These are phyloP conservation scores for Taiozyma sp. DNA, from an alignment of 1,139 yeast genomes.

Conservation along the genomic window DNA sequence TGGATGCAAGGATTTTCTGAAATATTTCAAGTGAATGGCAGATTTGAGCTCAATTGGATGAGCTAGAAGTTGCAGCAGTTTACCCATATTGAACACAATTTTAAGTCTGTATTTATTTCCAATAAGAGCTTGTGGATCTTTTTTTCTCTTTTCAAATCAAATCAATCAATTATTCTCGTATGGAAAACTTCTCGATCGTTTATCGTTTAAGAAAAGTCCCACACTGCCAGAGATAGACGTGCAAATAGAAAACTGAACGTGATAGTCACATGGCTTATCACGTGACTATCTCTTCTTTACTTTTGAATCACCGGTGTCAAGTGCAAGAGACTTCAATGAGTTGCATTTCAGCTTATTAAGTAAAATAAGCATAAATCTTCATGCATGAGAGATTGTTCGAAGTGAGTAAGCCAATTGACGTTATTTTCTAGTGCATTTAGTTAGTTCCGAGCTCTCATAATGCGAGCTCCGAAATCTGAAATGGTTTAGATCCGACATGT, in stretches of 20 bases:
- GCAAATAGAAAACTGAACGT: background rate
- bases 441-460: background rate
- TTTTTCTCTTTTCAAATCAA: background rate
- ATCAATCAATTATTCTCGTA: background rate
- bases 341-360: too few species aligned
- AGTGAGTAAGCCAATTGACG: background rate
- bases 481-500: background rate
- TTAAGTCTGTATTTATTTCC: background rate
- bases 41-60: conserved; percentile 77
- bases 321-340: too few species aligned
- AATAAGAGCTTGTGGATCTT: background rate
- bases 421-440: background rate
- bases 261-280: background rate
- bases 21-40: conserved; percentile 52
- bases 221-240: background rate
- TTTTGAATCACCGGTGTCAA: too few species aligned
- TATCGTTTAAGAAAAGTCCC: background rate
- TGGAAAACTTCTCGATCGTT: background rate
- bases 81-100: conserved; percentile 45
- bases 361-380: too few species aligned
- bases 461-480: background rate
- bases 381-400: background rate
- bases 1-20: conserved; percentile 55
- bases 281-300: too few species aligned
- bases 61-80: conserved; percentile 51